Evolutionary conservation across 169 alveolate species (phyloP).

Genomic region (Eimeria zaria): DNA sequence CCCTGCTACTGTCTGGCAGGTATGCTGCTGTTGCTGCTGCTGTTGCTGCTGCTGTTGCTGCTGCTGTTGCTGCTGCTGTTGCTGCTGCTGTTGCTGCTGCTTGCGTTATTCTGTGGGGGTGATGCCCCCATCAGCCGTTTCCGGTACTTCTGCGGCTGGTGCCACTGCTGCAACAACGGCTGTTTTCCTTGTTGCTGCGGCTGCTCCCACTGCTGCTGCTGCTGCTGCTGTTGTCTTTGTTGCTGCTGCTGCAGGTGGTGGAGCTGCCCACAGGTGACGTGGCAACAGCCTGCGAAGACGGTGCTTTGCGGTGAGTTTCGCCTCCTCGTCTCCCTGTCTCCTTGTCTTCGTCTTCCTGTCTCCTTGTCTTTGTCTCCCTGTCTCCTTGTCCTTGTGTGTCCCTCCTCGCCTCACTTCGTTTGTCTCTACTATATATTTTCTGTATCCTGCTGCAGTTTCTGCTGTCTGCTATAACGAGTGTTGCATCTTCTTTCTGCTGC

Average conservation of each 20-base stretch:
- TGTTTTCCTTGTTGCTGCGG: background rate
- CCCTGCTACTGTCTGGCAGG: background rate
- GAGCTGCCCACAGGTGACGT: slow-evolving; percentile 46
- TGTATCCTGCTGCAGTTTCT: slow-evolving; percentile 3
- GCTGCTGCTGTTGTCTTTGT: background rate
- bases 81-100: background rate
- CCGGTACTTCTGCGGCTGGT: background rate
- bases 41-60: background rate
- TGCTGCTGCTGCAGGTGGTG: slow-evolving; percentile 12
- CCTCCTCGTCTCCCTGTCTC: background rate
- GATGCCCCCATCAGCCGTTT: background rate
- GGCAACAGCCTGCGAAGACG: slow-evolving; percentile 26
- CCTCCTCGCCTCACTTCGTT: background rate
- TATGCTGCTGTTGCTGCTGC: background rate
- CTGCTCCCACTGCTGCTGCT: background rate
- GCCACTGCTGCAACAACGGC: background rate
- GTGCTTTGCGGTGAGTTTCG: background rate
- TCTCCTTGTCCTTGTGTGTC: background rate
- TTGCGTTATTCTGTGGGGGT: background rate
- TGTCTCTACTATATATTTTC: background rate
- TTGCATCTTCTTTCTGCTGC: background rate
- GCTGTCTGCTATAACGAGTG: background rate
- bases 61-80: background rate
- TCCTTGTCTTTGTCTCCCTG: too few species aligned
- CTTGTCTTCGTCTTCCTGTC: background rate